Evolutionary conservation across 768 basidiomycete species (phyloP).

Genomic region (Lactifluus volemus): DNA sequence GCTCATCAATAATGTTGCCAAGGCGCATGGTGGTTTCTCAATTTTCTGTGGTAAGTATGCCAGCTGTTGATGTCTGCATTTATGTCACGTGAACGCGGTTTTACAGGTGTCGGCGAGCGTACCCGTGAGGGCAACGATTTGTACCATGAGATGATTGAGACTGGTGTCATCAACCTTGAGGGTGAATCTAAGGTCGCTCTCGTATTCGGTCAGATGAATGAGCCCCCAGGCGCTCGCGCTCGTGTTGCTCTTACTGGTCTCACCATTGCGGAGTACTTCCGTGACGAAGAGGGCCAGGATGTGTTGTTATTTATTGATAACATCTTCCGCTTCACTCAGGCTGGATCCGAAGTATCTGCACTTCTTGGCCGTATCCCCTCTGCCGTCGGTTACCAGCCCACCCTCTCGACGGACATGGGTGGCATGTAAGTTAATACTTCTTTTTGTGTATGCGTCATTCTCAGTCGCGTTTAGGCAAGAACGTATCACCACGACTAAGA

Average conservation of each 20-base stretch:
- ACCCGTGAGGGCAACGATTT: slow-evolving; percentile 99
- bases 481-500: slow-evolving; percentile 99
- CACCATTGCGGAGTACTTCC: slow-evolving; percentile 99
- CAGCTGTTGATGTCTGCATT: background rate
- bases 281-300: slow-evolving; percentile 99
- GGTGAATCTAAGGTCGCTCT: slow-evolving; percentile 99
- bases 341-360: slow-evolving; percentile 99
- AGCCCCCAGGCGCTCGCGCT: slow-evolving; percentile 99
- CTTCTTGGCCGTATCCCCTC: slow-evolving; percentile 99
- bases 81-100: background rate
- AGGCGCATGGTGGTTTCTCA: slow-evolving; percentile 99
- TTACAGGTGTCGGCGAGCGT: slow-evolving; percentile 93
- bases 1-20: slow-evolving; percentile 99
- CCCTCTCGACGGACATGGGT: slow-evolving; percentile 99
- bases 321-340: slow-evolving; percentile 99
- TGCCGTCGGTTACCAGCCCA: slow-evolving; percentile 99
- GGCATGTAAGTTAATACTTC: slow-evolving; percentile 64
- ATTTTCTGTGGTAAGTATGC: slow-evolving; percentile 77
- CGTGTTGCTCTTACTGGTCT: slow-evolving; percentile 99
- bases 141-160: slow-evolving; percentile 99
- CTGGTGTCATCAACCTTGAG: slow-evolving; percentile 99
- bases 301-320: slow-evolving; percentile 99
- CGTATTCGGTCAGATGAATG: slow-evolving; percentile 99
- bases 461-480: slow-evolving; percentile 63
- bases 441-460: slow-evolving; percentile 9